Evolutionary conservation across 1,139 yeast species (phyloP), one percentile per base, ranked within the genome.

Genomic region (Williopsis jadinii): DNA sequence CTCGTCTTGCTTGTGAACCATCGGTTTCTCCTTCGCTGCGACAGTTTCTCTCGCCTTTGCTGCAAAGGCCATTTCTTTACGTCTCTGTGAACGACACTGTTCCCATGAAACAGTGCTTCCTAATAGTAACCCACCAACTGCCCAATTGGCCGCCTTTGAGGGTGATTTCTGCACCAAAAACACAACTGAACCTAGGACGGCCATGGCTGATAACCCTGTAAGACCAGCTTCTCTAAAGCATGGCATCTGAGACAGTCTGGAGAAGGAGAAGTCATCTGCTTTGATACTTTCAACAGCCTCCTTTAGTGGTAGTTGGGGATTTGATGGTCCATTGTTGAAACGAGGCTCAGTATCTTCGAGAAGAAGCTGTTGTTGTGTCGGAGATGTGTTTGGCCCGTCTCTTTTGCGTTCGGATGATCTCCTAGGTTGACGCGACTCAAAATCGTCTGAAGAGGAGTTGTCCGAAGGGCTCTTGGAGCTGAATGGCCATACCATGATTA

Each of bases 81-180:
- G 70, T 58, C 95, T 68, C 42, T 78, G 71, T 39, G 79, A 73
- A 45, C 95, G 70, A 60, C 97, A 90, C 61, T 86, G 95, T 60
- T 90, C 96, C 95, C 96, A 90, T 1, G 95, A 86, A 31, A 85
- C 80, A 1, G 84, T 71, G 40, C 86, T 80, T 1, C 96, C 97
- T 31, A 87, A 61, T 47, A 85, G 64, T 50, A 88, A 77, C 4
- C 95, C 95, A 36, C 86, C 84, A 39, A 85, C 71, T 6, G 82
- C 81, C 96, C 97, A 90, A 60, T 88, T 85, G 29, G 78, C 66
- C 1, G 94, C 79, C 48, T 74, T 71, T 8, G 67, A 58, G 1
- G 81, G 69, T 33, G 80, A 75, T 52, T 82, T 79, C 51, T 84
- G 85, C 41, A 84, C 77, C 32, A 81, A 57, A 46, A 82, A 78